A percentile compares a stretch with the other conserved stretches of the same genome.
Conservation (phyloP, 2,329 filamentous ascomycete species). For the Coniochaeta pulveracea region DNA sequence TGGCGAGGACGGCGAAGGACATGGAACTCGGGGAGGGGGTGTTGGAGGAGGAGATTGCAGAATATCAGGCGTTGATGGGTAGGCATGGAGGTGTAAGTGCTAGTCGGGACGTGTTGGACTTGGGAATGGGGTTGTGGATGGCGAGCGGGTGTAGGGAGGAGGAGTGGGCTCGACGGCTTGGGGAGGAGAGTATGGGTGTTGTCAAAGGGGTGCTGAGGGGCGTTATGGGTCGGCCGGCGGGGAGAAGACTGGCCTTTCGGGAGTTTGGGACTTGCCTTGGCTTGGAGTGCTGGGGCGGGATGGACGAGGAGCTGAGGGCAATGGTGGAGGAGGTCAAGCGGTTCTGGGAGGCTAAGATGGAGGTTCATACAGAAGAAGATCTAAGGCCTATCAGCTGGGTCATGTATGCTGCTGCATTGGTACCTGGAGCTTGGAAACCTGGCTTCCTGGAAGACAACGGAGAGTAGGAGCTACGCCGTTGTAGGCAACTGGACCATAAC, state of each 20-base stretch:
- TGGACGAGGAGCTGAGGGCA: constrained; percentile 18
- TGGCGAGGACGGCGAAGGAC: constrained; percentile 27
- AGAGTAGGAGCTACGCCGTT: too few relatives aligned
- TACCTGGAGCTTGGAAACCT: constrained; percentile 47
- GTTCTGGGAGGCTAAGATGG: constrained; percentile 23
- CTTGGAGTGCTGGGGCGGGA: constrained; percentile 23
- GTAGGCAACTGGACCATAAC: too few relatives aligned
- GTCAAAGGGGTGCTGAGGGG: constrained; percentile 15
- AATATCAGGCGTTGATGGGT: constrained; percentile 37
- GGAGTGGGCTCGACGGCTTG: constrained; percentile 31
- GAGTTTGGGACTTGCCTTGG: constrained; percentile 43
- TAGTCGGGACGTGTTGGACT: constrained; percentile 39
- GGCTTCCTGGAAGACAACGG: too few relatives aligned
- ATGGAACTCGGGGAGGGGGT: constrained; percentile 14
- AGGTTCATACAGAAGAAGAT: constrained; percentile 22
- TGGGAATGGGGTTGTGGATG: constrained; percentile 50
- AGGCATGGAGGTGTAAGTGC: constrained; percentile 28
- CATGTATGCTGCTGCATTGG: constrained; percentile 45
- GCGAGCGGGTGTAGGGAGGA: constrained; percentile 37
- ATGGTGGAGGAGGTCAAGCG: constrained; percentile 17
- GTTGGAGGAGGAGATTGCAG: constrained; percentile 35
- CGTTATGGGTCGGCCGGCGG: constrained; percentile 13
- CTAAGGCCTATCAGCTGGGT: constrained; percentile 41
- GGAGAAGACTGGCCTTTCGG: constrained; percentile 34
- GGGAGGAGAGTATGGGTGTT: constrained; percentile 15